These are phyloP conservation scores for Metschnikowia sp. DNA, from an alignment of 805 yeast species.

Conservation along the genomic window DNA sequence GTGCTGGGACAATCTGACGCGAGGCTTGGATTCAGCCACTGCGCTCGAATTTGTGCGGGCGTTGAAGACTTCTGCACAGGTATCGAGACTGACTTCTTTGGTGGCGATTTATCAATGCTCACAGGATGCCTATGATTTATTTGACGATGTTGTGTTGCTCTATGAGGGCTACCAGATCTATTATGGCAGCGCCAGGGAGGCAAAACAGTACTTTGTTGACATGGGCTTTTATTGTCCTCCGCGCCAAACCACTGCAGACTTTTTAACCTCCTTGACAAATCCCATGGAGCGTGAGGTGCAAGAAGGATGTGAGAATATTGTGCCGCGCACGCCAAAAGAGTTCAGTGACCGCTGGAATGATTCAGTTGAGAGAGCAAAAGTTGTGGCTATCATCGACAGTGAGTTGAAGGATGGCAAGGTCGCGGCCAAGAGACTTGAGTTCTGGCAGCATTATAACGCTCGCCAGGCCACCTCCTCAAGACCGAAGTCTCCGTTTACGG, in stretches of 20 bases:
- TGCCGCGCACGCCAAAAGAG: constrained; percentile 55
- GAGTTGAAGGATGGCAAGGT: constrained; percentile 26
- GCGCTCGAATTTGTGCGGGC: constrained; percentile 62
- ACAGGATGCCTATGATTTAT: constrained; percentile 55
- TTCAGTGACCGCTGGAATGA: constrained; percentile 55
- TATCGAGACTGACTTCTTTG: constrained; percentile 50
- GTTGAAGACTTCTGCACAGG: constrained; percentile 50
- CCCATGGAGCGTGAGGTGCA: constrained; percentile 54
- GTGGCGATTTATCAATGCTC: constrained; percentile 68
- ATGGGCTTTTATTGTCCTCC: constrained; percentile 62
- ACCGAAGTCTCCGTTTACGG: constrained; percentile 31
- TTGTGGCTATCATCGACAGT: constrained; percentile 41
- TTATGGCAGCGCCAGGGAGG: constrained; percentile 52
- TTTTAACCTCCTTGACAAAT: constrained; percentile 62
- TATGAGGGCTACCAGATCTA: constrained; percentile 60
- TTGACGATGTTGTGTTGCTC: constrained; percentile 59
- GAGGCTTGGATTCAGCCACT: constrained; percentile 68
- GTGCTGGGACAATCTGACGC: constrained; percentile 67
- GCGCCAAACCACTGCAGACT: constrained; percentile 67
- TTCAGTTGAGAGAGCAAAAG: constrained; percentile 45
- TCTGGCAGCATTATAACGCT: constrained; percentile 23
- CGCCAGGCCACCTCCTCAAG: constrained; percentile 39
- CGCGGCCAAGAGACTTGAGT: constrained; percentile 6
- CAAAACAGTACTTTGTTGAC: constrained; percentile 49
- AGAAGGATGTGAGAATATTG: constrained; percentile 46